Evolutionary conservation across 2,329 filamentous ascomycete genomes (phyloP).

Genomic region (Nigrospora osmanthi): DNA sequence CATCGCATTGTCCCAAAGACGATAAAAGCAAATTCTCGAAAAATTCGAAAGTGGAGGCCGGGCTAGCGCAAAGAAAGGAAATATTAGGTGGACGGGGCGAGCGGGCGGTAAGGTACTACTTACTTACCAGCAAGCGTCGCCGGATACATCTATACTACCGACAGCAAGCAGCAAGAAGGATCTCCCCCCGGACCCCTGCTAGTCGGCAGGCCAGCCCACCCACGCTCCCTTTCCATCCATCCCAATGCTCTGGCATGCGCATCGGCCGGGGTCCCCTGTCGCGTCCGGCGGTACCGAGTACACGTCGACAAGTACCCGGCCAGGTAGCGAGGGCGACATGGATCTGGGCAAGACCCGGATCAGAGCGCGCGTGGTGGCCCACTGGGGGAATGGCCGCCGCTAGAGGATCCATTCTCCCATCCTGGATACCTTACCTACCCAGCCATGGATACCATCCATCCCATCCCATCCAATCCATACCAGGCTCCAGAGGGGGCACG

Average conservation of each 20-base stretch:
- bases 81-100: constrained; percentile 19
- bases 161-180: constrained; percentile 16
- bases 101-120: no score
- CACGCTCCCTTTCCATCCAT: no score
- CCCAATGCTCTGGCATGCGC: no score
- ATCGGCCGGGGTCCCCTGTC: no score
- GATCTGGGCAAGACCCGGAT: background rate
- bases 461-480: no score
- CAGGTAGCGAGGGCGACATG: background rate
- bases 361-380: background rate
- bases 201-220: constrained; percentile 6
- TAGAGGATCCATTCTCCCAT: background rate
- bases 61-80: constrained; percentile 19
- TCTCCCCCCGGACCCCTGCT: constrained; percentile 16
- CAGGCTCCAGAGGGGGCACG: background rate
- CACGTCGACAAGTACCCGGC: no score
- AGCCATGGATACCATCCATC: no score
- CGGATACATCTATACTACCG: constrained; percentile 1
- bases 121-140: no score
- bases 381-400: constrained; percentile 1
- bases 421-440: no score
- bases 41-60: constrained; percentile 20
- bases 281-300: no score
- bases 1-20: constrained; percentile 2
- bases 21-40: constrained; percentile 22